Evolutionary conservation across 2,329 filamentous ascomycete species (phyloP), one percentile per base, ranked within the genome.

Genomic region (Macrophomina tecta): DNA sequence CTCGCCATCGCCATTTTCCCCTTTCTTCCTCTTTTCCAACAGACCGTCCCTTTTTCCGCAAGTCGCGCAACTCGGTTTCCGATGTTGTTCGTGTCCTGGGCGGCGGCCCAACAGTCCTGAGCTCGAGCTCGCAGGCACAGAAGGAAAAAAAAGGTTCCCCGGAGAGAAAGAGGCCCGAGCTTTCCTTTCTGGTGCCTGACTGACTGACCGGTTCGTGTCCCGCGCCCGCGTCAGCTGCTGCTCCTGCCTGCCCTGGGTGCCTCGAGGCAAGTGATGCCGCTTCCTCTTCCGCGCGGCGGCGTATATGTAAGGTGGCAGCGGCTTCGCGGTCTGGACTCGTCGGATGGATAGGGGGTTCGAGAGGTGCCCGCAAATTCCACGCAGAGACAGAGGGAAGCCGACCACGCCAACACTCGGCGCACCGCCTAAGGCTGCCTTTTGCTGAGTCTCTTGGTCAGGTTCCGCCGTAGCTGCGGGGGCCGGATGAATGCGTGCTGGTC

Each of bases 141-240:
- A 46, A 40, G 40, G 18, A 42, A 32, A 45, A 36, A 46, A 45
- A 61, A 48, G 16, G 36, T 58, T 42, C 38, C 38, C 23, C 53
- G 36, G 56, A 23, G 23, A 23, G 23, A 23, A 23, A 23, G 23
- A n/a, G 56, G 56, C n/a, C 56, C n/a, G 48, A 61, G 56, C 62
- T 34, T 38, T 38, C 36, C 61, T 23, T 45, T 6, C 62, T 14
- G 49, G 48, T 32, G 18, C 9, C 36, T 36, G 48, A 23, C 62
- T 55, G 58, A 36, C 30, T 49, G 58, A 36, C 42, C 58, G 58
- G 58, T 48, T 62, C 58, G 58, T 62, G 38, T 64, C 40, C 52
- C 52, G 52, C 52, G 30, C 30, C 30, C 55, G 38, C 55, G 55
- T 45, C 55, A 16, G 40, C 55, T 60, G 28, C 55, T 60, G 52